Evolutionary conservation across 371 early-diverging fungal genomes (phyloP), one percentile per base, ranked within the genome.

Genomic region (Actinomucor elegans): DNA sequence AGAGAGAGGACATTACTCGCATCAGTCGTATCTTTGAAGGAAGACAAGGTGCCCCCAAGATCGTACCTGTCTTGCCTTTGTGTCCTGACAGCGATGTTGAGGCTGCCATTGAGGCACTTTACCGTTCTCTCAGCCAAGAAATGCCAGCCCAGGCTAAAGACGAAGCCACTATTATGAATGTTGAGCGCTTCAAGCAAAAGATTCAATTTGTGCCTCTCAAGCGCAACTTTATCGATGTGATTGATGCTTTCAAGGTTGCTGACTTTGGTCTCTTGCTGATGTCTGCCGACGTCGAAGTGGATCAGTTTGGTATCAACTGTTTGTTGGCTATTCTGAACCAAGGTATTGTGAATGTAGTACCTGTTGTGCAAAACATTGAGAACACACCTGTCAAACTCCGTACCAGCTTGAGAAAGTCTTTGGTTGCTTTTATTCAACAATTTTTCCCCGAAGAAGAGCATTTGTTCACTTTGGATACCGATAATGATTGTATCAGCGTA

Each of bases 251-350:
- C 69, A 92, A 91, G 67, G 90, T 94, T 0, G 92, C 94, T 33
- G 98, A 98, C 71, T 90, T 89, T 62, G 83, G 91, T 56, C 59
- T 98, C 33, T 83, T 94, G 52, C 70, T 93, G 10, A 62, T 97
- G 69, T 93, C 94, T 6, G 92, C 94, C 4, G 80, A 85, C n/a
- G 89, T 81, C 7, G 96, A 97, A 64, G 97, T 98, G 4, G 98
- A 97, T 68, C 76, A 77, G 43, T 92, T 94, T 71, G 98, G 98
- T 41, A 87, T 89, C 68, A 79, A 75, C 57, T 81, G 85, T 49
- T 61, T 98, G 52, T 73, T 85, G 24, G 85, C 90, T 36, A 85
- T 98, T 44, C 89, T 91, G 66, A 83, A 90, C 37, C 94, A 94
- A 67, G 97, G 96, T 48, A 79, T 93, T 5, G 87, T 94, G 2